phyloP scores from a whole-genome alignment of 148 eudicot genomes.

The Oxyria digyna region DNA sequence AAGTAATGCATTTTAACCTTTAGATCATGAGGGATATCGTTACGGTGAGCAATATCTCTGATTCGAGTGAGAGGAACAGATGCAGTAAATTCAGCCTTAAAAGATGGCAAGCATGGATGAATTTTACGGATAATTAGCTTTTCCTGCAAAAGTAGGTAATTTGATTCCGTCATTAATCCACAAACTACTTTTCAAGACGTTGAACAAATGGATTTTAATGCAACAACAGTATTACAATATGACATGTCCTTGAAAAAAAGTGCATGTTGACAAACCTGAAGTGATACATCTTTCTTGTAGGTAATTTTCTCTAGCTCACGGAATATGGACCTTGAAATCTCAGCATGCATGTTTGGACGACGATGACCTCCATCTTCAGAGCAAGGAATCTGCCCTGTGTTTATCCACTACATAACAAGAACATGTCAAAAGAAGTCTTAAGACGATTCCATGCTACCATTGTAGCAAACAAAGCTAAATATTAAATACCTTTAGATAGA shows the following conservation, averaged over 20 bases:
- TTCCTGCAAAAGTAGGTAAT: slow-evolving; percentile 37
- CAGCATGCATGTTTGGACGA: slow-evolving; percentile 92
- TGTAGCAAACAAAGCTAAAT: not conserved
- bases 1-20: slow-evolving; percentile 40
- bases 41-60: slow-evolving; percentile 93
- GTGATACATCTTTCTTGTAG: slow-evolving; percentile 51
- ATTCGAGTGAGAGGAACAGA: slow-evolving; percentile 96
- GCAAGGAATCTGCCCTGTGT: slow-evolving; percentile 94
- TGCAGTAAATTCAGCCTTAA: slow-evolving; percentile 95
- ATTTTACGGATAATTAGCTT: slow-evolving; percentile 83
- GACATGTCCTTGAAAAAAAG: not conserved
- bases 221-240: not conserved
- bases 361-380: slow-evolving; percentile 97
- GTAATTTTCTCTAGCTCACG: slow-evolving; percentile 76
- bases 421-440: slow-evolving; percentile 1
- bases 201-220: not conserved
- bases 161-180: not conserved
- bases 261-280: slow-evolving; percentile 36
- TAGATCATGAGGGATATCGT: slow-evolving; percentile 93
- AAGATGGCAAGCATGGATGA: slow-evolving; percentile 94
- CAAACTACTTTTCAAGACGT: not conserved
- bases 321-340: slow-evolving; percentile 86
- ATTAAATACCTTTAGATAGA: slow-evolving; percentile 77
- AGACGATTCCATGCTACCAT: not conserved
- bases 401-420: slow-evolving; percentile 68